Evolutionary conservation across 2,329 filamentous ascomycete species (phyloP), one percentile per base, ranked within the genome.

Genomic region (Phyllosticta capitalensis): DNA sequence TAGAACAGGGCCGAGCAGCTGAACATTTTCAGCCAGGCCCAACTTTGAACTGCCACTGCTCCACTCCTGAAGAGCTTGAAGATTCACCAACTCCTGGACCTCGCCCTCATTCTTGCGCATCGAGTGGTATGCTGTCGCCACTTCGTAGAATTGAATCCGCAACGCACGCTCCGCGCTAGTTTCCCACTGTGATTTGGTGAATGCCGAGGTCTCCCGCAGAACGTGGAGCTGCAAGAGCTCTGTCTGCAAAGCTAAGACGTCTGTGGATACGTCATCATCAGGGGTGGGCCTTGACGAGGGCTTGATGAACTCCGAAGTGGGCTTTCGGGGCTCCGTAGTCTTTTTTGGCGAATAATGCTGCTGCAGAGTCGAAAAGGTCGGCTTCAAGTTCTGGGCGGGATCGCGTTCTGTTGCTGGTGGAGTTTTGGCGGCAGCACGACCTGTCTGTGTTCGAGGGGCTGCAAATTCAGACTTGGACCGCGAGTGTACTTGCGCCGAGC

Each of bases 291-390:
- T 65, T 63, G 65, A 64, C n/a, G 61, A 52, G 26, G 72, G 68
- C 54, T 72, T 67, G 20, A 73, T 63, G 33, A 73, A 73, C 1
- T 67, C 66, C 9, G 71, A 67, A 1, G 69, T 72, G 19, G 70
- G 67, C 22, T 60, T 60, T 30, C 56, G 55, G 22, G 50, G 54
- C 10, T 56, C 58, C 7, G 48, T 30, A 54, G 71, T 69, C 64
- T 73, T 72, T 22, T 67, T 69, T 33, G 72, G 72, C 3, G 72
- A 73, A 50, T 72, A 75, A 62, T 74, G 72, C 59, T 74, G 72
- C 61, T 75, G 72, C 28, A 74, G 59, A 0, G 71, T 75, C 17
- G 66, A 69, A 56, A 75, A 75, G 1, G 63, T 64, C 20, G 64
- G 65, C 60, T 61, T 64, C 51, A 62, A 38, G 24, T 28, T 50